Base-by-base conservation (phyloP, 345 rosid species). In the Lumnitzera racemosa region DNA sequence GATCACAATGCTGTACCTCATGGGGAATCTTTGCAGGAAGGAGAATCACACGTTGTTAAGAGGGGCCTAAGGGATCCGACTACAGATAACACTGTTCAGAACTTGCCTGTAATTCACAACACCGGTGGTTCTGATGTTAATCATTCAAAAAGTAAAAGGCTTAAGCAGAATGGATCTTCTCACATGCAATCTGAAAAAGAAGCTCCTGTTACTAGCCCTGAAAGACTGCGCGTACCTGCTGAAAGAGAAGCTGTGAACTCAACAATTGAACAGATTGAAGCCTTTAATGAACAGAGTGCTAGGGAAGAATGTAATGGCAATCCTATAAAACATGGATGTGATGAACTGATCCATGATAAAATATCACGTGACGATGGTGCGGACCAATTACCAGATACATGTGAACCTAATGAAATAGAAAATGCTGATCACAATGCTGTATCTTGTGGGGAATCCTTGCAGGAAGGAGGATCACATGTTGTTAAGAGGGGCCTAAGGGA, bases 401-500 rank as follows among this genome's bases (percentile, higher is more conserved):
- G 25, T 1, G 51, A 68, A 71, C 47, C 13, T 64, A 49, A 59
- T 36, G 43, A 31, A 49, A 54, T 57, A 57, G 53, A 25, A 16
- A 59, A 47, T 27, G 47, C 29, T 61, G 61, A 25, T 55, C 61
- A 57, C 43, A 20, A 13, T 51, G 62, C 61, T 55, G 64, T 64
- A 61, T 55, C 46, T 17, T 58, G 56, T 51, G 72, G 57, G 59
- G 68, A 62, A 54, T 59, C 23, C 15, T 17, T 55, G 47, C 55
- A 10, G 47, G 13, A 61, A 29, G 14, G 15, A 47, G 56, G 51
- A 59, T 56, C 53, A 12, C 53, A 13, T 55, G 60, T 47, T 61
- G 60, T n/a, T 48, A 74, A 74, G 76, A 77, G 87, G 72, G 63
- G 17, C 51, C 58, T 54, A 63, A 46, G 47, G 69, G 70, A 61